phyloP scores from a whole-genome alignment of 371 early-diverging fungal genomes.

The Batkoa obscura region DNA sequence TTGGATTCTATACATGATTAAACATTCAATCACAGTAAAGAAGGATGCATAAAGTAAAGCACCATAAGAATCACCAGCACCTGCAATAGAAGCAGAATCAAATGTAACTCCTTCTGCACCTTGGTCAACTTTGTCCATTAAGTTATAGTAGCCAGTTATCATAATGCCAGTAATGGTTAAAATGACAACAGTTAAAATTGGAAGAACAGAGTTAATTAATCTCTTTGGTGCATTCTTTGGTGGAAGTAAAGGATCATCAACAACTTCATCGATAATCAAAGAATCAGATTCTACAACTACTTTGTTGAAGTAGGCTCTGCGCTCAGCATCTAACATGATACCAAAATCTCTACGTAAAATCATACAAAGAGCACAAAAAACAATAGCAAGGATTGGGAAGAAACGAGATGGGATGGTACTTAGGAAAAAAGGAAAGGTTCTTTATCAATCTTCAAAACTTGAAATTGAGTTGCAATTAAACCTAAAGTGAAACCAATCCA shows the following conservation, averaged over 20 bases:
- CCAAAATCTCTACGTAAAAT: conserved; percentile 4
- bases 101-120: neutral
- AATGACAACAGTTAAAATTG: neutral
- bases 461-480: neutral
- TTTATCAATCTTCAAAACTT: neutral
- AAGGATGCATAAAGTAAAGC: conserved; percentile 6
- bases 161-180: conserved; percentile 2
- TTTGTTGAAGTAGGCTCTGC: neutral
- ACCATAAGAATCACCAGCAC: conserved; percentile 6
- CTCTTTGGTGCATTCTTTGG: neutral
- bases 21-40: neutral
- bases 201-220: neutral
- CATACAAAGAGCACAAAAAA: neutral
- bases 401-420: conserved; percentile 2
- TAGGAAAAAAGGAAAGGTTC: conserved; percentile 7
- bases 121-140: neutral
- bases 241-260: conserved; percentile 2
- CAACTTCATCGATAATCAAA: neutral
- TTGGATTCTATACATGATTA: conserved; percentile 5
- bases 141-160: conserved; percentile 4
- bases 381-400: conserved; percentile 5
- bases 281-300: neutral
- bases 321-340: conserved; percentile 5
- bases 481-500: conserved; percentile 7
- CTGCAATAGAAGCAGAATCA: conserved; percentile 1